phyloP scores from a whole-genome alignment of 257 asterid genomes.

The Nicotiana noctiflora region DNA sequence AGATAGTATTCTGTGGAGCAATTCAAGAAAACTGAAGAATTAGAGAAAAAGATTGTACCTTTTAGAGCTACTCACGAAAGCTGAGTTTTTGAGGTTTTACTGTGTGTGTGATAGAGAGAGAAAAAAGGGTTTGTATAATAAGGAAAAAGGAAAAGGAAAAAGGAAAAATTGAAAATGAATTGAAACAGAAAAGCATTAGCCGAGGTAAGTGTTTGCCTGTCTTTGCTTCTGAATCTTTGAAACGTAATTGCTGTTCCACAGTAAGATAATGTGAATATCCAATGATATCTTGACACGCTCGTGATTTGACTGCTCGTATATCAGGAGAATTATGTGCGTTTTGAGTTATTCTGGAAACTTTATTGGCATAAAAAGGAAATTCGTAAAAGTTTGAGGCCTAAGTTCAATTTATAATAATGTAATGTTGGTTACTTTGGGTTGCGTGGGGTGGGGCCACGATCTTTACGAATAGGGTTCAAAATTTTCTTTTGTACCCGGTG shows the following conservation, averaged over 20 bases:
- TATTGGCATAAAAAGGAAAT: not conserved
- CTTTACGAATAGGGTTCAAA: too few relatives aligned
- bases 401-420: too few relatives aligned
- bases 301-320: not conserved
- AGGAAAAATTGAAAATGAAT: conserved; percentile 7
- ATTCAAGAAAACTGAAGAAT: not conserved
- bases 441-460: too few relatives aligned
- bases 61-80: not conserved
- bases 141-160: not conserved
- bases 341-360: not conserved
- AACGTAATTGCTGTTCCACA: not conserved
- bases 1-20: not conserved
- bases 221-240: not conserved
- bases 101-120: conserved; percentile 10
- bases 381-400: not conserved
- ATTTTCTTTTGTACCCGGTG: too few relatives aligned
- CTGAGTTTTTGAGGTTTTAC: not conserved
- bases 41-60: not conserved
- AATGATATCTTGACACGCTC: not conserved
- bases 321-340: not conserved
- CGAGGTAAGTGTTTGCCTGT: conserved; percentile 12
- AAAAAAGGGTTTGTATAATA: conserved; percentile 1
- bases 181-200: conserved; percentile 1
- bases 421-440: too few relatives aligned
- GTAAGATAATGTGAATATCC: not conserved